Conservation (phyloP, 2,329 filamentous ascomycete species). For the Pseudogymnoascus destructans region DNA sequence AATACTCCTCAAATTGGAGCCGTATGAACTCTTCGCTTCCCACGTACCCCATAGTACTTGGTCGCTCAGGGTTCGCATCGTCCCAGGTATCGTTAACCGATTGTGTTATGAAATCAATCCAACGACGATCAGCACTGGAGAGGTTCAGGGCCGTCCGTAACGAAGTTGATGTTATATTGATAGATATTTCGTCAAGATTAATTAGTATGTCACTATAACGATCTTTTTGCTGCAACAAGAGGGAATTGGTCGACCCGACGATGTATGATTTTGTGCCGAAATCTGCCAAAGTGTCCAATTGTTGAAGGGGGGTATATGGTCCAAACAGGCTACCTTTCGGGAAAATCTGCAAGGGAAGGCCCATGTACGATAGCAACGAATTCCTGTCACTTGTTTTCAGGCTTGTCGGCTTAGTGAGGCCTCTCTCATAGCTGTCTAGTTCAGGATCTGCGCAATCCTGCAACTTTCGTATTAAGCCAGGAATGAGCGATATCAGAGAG, state of each 20-base stretch:
- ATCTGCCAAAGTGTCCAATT: constrained; percentile 86
- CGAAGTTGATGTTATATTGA: constrained; percentile 71
- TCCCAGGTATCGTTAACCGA: constrained; percentile 96
- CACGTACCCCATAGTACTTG: constrained; percentile 89
- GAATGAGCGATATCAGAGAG: constrained; percentile 87
- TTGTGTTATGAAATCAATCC: constrained; percentile 93
- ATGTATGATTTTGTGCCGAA: constrained; percentile 94
- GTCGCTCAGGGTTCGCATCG: constrained; percentile 70
- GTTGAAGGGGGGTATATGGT: constrained; percentile 90
- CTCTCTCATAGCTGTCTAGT: constrained; percentile 69
- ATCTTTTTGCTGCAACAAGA: constrained; percentile 86
- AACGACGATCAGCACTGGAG: constrained; percentile 77
- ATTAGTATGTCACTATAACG: constrained; percentile 93
- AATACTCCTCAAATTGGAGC: constrained; percentile 92
- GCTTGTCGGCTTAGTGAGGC: constrained; percentile 63
- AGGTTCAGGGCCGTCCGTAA: constrained; percentile 63
- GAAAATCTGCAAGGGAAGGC: constrained; percentile 85
- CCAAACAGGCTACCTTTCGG: constrained; percentile 93
- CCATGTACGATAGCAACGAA: constrained; percentile 88
- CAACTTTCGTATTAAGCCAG: constrained; percentile 79
- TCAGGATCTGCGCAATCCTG: constrained; percentile 93
- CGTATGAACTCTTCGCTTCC: constrained; percentile 97
- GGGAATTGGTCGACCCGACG: constrained; percentile 89
- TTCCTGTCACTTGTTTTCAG: constrained; percentile 82
- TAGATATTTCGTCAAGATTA: constrained; percentile 80